Evolutionary conservation across 495 filamentous ascomycete genomes (phyloP).

Genomic region (Sphaerosporella brunnea): DNA sequence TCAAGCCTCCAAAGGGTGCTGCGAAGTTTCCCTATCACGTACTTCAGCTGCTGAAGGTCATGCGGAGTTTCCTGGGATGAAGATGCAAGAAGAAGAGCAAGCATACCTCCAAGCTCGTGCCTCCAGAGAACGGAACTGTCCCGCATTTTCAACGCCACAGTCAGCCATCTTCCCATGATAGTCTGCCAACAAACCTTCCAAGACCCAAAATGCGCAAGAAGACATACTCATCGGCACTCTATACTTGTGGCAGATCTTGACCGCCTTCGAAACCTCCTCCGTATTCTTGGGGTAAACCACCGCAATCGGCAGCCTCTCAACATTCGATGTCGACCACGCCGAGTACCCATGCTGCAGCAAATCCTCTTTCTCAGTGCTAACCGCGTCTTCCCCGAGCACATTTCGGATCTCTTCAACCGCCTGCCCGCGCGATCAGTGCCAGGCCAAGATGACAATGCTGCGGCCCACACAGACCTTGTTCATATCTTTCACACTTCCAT

Average conservation of each 20-base stretch:
- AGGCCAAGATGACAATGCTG: too few species aligned
- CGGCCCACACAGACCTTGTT: too few species aligned
- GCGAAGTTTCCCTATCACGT: conserved; percentile 85
- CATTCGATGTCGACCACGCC: conserved; percentile 75
- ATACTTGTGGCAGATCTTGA: conserved; percentile 64
- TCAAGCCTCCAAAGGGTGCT: conserved; percentile 67
- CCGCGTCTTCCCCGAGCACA: conserved; percentile 46
- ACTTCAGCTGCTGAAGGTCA: too few species aligned
- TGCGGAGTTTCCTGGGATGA: too few species aligned
- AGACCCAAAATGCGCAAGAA: conserved; percentile 15
- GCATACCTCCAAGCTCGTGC: conserved; percentile 72
- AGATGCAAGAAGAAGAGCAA: too few species aligned
- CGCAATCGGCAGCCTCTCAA: conserved; percentile 43
- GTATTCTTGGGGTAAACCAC: conserved; percentile 52
- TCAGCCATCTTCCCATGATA: too few species aligned
- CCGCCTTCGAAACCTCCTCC: conserved; percentile 62
- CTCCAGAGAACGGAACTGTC: conserved; percentile 60
- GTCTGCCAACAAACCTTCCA: too few species aligned
- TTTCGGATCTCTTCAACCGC: conserved; percentile 44
- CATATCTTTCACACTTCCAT: too few species aligned
- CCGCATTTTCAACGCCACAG: too few species aligned
- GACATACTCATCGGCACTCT: conserved; percentile 52
- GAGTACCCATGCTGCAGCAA: conserved; percentile 68
- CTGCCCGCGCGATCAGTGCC: too few species aligned
- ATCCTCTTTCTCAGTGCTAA: conserved; percentile 72